A percentile compares a stretch with the other conserved stretches of the same genome.
phyloP scores from a whole-genome alignment of 2,329 filamentous ascomycete species.

The Apiospora aurea region DNA sequence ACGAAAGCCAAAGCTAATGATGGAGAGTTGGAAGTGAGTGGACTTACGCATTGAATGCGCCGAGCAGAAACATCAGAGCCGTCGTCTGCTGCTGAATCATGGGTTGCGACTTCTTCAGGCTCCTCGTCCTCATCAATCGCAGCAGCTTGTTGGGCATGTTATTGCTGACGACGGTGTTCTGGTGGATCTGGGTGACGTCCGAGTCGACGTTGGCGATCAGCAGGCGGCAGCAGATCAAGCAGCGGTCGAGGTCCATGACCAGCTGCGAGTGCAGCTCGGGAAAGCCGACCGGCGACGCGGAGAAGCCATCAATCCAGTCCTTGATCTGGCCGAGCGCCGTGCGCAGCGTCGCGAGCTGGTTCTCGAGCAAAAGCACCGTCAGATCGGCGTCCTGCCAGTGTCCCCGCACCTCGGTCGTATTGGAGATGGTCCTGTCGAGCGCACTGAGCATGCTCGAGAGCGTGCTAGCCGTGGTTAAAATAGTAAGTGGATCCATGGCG shows the following conservation, averaged over 20 bases:
- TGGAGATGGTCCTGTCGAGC: conserved; percentile 17
- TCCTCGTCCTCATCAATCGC: conserved; percentile 8
- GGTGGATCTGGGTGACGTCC: conserved; percentile 9
- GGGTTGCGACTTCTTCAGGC: conserved; percentile 12
- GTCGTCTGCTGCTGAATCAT: conserved; percentile 15
- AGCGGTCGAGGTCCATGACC: conserved; percentile 16
- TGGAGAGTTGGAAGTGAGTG: neutral
- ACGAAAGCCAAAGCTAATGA: neutral
- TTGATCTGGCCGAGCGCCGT: conserved; percentile 18
- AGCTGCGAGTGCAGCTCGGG: conserved; percentile 17
- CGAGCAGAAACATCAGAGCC: conserved; percentile 9
- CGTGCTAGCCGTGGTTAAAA: conserved; percentile 17
- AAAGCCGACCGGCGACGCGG: neutral
- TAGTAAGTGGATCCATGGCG: conserved; percentile 21
- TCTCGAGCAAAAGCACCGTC: conserved; percentile 15
- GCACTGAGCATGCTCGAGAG: conserved; percentile 20
- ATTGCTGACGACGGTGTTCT: neutral
- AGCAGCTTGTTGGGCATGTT: conserved; percentile 14
- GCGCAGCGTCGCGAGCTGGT: conserved; percentile 13
- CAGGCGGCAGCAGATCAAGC: conserved; percentile 15
- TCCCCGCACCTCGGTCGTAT: conserved; percentile 18
- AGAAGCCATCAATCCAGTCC: conserved; percentile 16
- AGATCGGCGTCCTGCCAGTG: conserved; percentile 20
- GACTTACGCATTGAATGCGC: conserved; percentile 13
- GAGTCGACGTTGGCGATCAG: conserved; percentile 17